Base-by-base conservation (phyloP, 1,139 yeast species). In the Lodderomyces oxycetoniae region DNA sequence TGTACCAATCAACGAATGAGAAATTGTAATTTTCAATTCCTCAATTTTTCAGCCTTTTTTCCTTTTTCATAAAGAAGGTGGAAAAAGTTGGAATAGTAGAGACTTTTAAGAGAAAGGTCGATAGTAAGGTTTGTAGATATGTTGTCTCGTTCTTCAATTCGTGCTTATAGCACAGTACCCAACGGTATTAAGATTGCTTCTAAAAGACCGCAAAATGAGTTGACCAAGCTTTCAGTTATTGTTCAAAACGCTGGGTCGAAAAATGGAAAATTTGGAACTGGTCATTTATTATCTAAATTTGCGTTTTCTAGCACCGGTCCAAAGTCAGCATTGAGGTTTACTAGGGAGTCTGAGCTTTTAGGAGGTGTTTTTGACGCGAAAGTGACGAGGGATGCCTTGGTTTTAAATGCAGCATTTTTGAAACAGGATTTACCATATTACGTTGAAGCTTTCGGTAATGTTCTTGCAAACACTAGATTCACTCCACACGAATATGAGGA, bases 281-380 rank as follows among this genome's bases (percentile, higher is more conserved):
- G 97, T 33, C 97, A 91, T 62, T 67, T 88, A 48, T 74, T 89
- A 53, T 78, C 93, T 52, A 78, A 88, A 63, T 88, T 77, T 63
- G 82, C 82, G 53, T 91, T 83, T 71, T 77, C 85, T 61, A 83
- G 84, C 72, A 88, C 96, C 43, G 72, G 73, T 46, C 61, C 77
- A 50, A 87, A 88, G 63, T 83, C 95, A 23, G 96, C 95, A 21
- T 74, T 91, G 57, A 85, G 98, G 69, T 73, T 89, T 55, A 84
- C 89, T 53, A 84, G 98, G 65, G 98, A 93, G 67, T 69, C 91
- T 37, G 99, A 93, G 68, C 77, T 91, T 47, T 74, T 91, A 50
- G 98, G 98, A 46, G 97, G 96, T 55, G 65, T 64, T 44, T 77
- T 87, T 59, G 58, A 74, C 33, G 70, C 94, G 32, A 53, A 61